Conservation (phyloP, 1,139 yeast species). For the Kazachstania sp. region DNA sequence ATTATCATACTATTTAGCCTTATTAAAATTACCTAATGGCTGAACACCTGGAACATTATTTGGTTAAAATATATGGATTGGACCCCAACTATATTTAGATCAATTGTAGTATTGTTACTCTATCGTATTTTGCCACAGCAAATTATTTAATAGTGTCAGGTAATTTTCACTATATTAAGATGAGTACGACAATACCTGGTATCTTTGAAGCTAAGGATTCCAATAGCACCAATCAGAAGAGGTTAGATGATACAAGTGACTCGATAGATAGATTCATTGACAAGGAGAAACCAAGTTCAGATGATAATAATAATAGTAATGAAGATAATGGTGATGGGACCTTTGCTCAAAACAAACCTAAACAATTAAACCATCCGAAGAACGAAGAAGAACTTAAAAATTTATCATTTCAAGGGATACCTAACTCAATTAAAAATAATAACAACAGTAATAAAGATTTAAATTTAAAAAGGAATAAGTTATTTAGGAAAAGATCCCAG, state of each 20-base stretch:
- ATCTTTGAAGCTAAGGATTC: neutral
- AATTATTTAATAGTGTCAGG: no score
- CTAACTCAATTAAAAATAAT: constrained; percentile 16
- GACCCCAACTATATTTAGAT: no score
- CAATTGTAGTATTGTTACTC: no score
- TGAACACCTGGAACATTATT: no score
- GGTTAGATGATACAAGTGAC: neutral
- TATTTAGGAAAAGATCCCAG: neutral
- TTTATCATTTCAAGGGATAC: constrained; percentile 22
- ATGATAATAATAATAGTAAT: neutral
- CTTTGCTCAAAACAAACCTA: constrained; percentile 7
- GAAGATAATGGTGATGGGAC: neutral
- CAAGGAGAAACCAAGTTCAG: neutral
- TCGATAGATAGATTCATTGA: neutral
- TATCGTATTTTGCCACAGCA: no score
- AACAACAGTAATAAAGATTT: neutral
- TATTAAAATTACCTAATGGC: no score
- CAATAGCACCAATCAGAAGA: no score
- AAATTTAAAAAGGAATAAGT: neutral
- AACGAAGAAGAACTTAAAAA: constrained; percentile 22
- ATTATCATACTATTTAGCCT: no score
- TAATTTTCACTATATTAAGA: neutral
- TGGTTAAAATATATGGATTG: no score
- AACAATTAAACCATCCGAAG: neutral
- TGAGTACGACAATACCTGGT: constrained; percentile 2